These are phyloP conservation scores for Persicaria maculosa DNA, from an alignment of 148 eudicot species.

Conservation along the genomic window DNA sequence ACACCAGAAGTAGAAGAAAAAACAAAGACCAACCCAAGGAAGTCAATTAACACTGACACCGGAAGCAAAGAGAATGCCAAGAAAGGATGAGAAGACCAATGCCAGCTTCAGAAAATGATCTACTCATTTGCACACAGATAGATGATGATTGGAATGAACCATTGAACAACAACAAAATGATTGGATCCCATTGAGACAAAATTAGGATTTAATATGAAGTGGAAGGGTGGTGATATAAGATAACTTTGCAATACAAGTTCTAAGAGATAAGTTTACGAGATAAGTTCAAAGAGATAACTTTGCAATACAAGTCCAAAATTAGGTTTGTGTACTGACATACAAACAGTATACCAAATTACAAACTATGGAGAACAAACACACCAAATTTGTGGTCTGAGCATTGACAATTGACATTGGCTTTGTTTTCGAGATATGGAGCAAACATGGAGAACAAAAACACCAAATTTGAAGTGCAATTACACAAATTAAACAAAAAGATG, in stretches of 20 bases:
- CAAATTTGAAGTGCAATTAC: too few species aligned
- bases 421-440: too few species aligned
- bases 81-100: neutral
- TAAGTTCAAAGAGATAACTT: too few species aligned
- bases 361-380: too few species aligned
- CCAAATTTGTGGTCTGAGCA: too few species aligned
- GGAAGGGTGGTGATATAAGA: constrained; percentile 28
- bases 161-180: constrained; percentile 30
- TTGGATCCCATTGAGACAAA: constrained; percentile 41
- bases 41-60: neutral
- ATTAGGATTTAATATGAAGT: neutral
- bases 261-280: constrained; percentile 42
- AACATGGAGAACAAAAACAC: too few species aligned
- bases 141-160: constrained; percentile 43
- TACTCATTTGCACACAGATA: constrained; percentile 10
- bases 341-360: too few species aligned
- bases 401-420: too few species aligned
- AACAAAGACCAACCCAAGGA: neutral
- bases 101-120: neutral
- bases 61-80: neutral
- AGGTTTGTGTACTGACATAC: too few species aligned
- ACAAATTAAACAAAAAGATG: too few species aligned
- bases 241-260: constrained; percentile 75
- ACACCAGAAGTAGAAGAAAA: neutral
- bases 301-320: too few species aligned